Evolutionary conservation across 106 monocot species (phyloP), one percentile per base, ranked within the genome.

Genomic region (Chionographis japonica): DNA sequence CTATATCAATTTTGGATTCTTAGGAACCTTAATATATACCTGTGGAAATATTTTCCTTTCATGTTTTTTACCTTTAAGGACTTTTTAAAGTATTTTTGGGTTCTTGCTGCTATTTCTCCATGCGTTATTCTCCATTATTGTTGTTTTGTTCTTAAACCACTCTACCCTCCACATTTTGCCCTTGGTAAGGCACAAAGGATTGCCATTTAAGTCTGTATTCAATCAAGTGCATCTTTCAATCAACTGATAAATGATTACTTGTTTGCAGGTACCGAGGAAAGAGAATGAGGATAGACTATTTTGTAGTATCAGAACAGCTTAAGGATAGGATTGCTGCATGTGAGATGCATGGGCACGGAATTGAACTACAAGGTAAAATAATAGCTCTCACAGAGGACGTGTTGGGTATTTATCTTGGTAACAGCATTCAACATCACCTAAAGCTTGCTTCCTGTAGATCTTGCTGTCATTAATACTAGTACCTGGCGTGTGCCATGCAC

Each of bases 221-320:
- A 27, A 52, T 50, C 20, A 37, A 37, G 20, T 50, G 27, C 52
- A 10, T 62, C 13, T 43, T 37, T 64, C 9, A 12, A 50, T 58
- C 42, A 18, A 70, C 18, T 35, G 13, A 12, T 10, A 51, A 39
- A 51, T 27, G 37, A 16, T 68, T 27, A 15, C 41, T 60, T 52
- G 38, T 61, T 56, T 38, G 64, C 74, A 98, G 98, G 70, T 88
- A 98, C 50, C 82, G 98, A 40, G 93, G 98, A 12, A 93, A 90
- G 69, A 87, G 85, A 84, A 98, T 98, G 93, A 73, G 98, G 51
- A 93, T 98, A 6, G 98, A 98, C 75, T 98, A 98, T 75, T 98
- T 92, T 75, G 50, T 93, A 41, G 85, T 98, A 49, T 90, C 98
- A 20, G 98, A 98, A 58, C 17, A 81, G 50, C 58, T 98, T 2